phyloP scores from a whole-genome alignment of 352 stramenopile species.

The Phytophthora constricta region DNA sequence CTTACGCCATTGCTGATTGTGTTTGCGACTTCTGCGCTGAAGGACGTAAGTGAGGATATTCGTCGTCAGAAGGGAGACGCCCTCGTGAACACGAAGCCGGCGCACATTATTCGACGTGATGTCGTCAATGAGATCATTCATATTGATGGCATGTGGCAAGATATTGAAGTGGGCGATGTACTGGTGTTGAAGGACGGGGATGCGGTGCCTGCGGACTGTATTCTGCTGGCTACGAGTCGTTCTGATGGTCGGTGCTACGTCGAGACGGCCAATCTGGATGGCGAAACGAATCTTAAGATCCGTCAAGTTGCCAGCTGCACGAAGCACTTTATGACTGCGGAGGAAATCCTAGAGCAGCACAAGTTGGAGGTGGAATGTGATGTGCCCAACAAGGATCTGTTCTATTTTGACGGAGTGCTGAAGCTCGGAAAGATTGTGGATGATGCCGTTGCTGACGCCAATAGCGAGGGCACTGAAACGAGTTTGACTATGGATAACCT shows the following conservation, averaged over 20 bases:
- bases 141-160: constrained; percentile 80
- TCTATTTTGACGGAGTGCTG: constrained; percentile 85
- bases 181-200: constrained; percentile 84
- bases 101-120: constrained; percentile 79
- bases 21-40: constrained; percentile 88
- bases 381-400: constrained; percentile 85
- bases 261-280: constrained; percentile 88
- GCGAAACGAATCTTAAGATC: constrained; percentile 91
- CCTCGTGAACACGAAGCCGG: constrained; percentile 77
- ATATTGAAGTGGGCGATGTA: constrained; percentile 87
- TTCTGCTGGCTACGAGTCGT: constrained; percentile 80
- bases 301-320: constrained; percentile 77
- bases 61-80: constrained; percentile 80
- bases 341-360: constrained; percentile 77
- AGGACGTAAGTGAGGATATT: constrained; percentile 87
- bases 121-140: constrained; percentile 60
- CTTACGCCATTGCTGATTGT: constrained; percentile 88
- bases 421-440: constrained; percentile 39
- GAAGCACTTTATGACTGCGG: constrained; percentile 75
- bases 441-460: constrained; percentile 15
- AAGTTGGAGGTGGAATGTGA: constrained; percentile 81
- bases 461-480: constrained; percentile 39
- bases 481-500: constrained; percentile 90
- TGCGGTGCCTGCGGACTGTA: constrained; percentile 82
- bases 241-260: constrained; percentile 84